Percentiles rank a stretch among this genome's conserved stretches.
Evolutionary conservation across 371 early-diverging fungal species (phyloP).

Genomic region (Chytridiales sp.): DNA sequence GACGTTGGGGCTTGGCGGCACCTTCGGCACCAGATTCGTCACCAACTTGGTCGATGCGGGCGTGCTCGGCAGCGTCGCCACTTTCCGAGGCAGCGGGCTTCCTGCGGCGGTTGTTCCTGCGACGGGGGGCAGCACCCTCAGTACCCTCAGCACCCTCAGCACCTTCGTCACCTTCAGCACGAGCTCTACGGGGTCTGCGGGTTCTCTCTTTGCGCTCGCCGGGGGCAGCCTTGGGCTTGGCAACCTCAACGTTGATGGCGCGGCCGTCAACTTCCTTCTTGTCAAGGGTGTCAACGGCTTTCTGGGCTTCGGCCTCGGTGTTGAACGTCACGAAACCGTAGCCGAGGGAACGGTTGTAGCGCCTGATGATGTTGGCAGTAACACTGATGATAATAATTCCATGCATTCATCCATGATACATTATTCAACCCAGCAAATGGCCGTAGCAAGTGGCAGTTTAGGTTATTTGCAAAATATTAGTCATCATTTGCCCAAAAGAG

Average conservation of each 20-base stretch:
- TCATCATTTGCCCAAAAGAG: background rate
- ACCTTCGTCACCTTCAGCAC: slow-evolving; percentile 6
- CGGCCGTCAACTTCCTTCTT: slow-evolving; percentile 76
- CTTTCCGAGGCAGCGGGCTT: slow-evolving; percentile 21
- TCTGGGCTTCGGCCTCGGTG: slow-evolving; percentile 67
- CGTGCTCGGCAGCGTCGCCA: slow-evolving; percentile 30
- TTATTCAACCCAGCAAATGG: background rate
- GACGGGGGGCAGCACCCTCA: slow-evolving; percentile 4
- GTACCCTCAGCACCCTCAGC: slow-evolving; percentile 7
- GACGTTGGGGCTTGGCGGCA: slow-evolving; percentile 1
- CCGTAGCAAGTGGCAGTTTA: background rate
- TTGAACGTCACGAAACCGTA: slow-evolving; percentile 91
- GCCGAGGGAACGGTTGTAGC: slow-evolving; percentile 75
- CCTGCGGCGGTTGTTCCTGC: background rate
- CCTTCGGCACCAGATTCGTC: slow-evolving; percentile 8
- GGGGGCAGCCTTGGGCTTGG: slow-evolving; percentile 59
- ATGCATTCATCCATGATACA: background rate
- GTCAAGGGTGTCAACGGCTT: slow-evolving; percentile 70
- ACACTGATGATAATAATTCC: slow-evolving; percentile 35
- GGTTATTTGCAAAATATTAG: background rate
- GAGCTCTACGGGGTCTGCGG: background rate
- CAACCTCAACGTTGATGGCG: slow-evolving; percentile 83
- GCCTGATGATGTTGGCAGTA: slow-evolving; percentile 73
- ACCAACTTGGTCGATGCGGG: slow-evolving; percentile 6
- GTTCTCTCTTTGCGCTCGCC: slow-evolving; percentile 4